Evolutionary conservation across 306 rosid species (phyloP).

Genomic region (Erythrophleum fordii): DNA sequence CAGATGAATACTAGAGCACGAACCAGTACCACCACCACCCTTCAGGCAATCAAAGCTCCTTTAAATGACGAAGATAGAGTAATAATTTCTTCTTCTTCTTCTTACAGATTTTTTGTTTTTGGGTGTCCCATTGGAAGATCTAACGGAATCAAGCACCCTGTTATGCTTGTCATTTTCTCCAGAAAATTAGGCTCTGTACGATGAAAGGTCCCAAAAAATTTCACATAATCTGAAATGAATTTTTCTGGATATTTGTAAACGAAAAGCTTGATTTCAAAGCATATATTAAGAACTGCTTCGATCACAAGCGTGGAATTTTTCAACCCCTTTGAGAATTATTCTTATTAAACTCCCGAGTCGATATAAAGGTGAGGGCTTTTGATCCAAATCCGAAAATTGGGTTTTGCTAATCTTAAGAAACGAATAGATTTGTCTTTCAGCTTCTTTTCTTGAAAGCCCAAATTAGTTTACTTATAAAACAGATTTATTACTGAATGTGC

Average conservation of each 20-base stretch:
- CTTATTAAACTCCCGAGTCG: slow-evolving; percentile 33
- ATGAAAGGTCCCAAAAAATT: not conserved
- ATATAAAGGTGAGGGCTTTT: slow-evolving; percentile 49
- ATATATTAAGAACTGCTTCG: slow-evolving; percentile 1
- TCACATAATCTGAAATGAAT: slow-evolving; percentile 29
- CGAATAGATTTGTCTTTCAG: slow-evolving; percentile 45
- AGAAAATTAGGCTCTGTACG: slow-evolving; percentile 26
- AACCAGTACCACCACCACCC: slow-evolving; percentile 41
- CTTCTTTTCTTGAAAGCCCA: slow-evolving; percentile 21
- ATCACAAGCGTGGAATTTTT: slow-evolving; percentile 31
- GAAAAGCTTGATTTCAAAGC: slow-evolving; percentile 16
- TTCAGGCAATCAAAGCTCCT: slow-evolving; percentile 69
- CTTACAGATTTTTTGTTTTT: not conserved
- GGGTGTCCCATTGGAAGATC: not conserved
- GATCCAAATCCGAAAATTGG: slow-evolving; percentile 62
- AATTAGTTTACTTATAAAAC: not conserved
- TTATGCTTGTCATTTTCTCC: slow-evolving; percentile 35
- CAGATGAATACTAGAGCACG: slow-evolving; percentile 78
- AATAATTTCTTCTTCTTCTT: slow-evolving; percentile 36
- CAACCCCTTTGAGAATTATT: slow-evolving; percentile 36
- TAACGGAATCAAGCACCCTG: not conserved
- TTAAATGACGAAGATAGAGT: slow-evolving; percentile 68
- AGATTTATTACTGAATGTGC: slow-evolving; percentile 46
- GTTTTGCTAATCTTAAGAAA: slow-evolving; percentile 57
- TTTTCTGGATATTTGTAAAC: slow-evolving; percentile 31